Evolutionary conservation across 345 rosid genomes (phyloP), one percentile per base, ranked within the genome.

Genomic region (Arabidopsis suecica): DNA sequence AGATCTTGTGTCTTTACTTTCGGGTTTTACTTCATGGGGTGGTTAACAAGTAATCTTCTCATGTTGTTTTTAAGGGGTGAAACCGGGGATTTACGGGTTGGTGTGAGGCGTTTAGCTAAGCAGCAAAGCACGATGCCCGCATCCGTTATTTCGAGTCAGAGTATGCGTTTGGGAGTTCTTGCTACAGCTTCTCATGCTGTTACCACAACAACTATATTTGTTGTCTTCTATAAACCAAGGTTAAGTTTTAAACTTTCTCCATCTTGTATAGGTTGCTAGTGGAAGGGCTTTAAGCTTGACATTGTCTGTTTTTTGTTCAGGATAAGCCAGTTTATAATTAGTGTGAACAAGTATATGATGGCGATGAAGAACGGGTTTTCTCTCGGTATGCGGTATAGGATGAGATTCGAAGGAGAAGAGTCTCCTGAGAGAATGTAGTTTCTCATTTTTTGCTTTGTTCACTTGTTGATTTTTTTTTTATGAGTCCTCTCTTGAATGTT

Each of bases 161-260:
- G 94, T 84, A 88, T 91, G 92, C 92, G 86, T 78, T 82, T 87
- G 57, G 97, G 94, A 73, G 94, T 88, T 64, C 94, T 88, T 72
- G 94, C 94, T 68, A 86, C 92, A 30, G 97, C 94, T 64, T 83
- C 94, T 77, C 94, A 91, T 60, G 92, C 94, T 72, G 82, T 84
- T 65, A 76, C 63, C 13, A 82, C 90, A 33, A 80, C 71, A 34
- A 83, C 90, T 18, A 69, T 84, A 33, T 90, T 88, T 80, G 83
- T 87, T 75, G 91, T 90, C 14, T 88, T 87, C 73, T 90, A 87
- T 82, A 90, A 87, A 61, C 91, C 96, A 14, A 88, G 96, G 96
- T 90, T 16, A 72, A 3, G 45, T 50, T 72, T 57, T 34, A 58
- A 67, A 45, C 61, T n/a, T 11, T 4, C 4, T 61, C 20, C 37